A percentile compares a stretch with the other conserved stretches of the same genome.
Conservation (phyloP, 441 rosid species). For the Erodium trifolium region DNA sequence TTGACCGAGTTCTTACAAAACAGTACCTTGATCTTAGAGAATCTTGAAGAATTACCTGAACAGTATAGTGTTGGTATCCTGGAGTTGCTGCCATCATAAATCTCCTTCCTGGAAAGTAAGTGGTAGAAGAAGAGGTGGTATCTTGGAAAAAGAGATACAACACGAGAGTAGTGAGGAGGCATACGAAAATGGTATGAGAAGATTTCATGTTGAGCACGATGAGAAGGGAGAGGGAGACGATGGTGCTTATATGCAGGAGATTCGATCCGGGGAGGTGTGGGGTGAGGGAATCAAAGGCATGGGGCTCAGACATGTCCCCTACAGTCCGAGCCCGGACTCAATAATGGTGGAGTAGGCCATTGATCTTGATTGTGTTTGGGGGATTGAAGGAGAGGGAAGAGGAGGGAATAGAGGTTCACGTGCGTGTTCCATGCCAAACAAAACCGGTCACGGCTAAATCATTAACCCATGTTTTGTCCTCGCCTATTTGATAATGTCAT, state of each 20-base stretch:
- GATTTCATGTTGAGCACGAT: slow-evolving; percentile 5
- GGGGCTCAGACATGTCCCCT: slow-evolving; percentile 8
- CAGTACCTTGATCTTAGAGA: neutral
- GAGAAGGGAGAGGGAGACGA: neutral
- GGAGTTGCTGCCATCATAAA: neutral
- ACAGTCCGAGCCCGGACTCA: neutral
- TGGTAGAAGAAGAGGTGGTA: neutral
- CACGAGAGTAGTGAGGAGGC: slow-evolving; percentile 4
- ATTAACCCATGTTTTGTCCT: slow-evolving; percentile 27
- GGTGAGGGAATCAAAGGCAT: neutral
- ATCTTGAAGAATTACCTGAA: neutral
- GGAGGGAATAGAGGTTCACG: slow-evolving; percentile 17
- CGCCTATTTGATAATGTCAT: neutral
- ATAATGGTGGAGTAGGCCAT: neutral
- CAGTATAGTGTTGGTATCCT: neutral
- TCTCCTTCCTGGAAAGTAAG: neutral
- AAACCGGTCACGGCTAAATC: slow-evolving; percentile 19
- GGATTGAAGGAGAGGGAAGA: neutral
- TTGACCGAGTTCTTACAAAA: neutral
- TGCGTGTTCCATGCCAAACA: slow-evolving; percentile 23
- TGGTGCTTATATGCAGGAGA: neutral
- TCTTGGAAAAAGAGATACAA: neutral
- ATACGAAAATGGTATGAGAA: slow-evolving; percentile 8
- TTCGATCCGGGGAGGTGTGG: neutral
- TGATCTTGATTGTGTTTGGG: neutral